These are phyloP conservation scores for Talaromyces proteolyticus DNA, from an alignment of 495 filamentous ascomycete genomes.

Conservation along the genomic window DNA sequence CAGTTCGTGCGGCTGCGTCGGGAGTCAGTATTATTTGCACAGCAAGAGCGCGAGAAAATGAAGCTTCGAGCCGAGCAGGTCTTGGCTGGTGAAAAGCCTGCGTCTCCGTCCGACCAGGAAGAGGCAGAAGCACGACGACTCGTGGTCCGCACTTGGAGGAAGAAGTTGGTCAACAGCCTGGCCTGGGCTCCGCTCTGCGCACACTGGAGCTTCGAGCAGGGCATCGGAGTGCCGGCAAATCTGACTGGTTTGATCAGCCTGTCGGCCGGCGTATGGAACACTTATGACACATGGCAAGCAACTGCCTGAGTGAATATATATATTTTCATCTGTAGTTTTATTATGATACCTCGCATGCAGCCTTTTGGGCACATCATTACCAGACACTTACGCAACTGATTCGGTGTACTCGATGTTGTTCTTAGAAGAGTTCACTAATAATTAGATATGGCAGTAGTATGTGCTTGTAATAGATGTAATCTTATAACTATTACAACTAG, in stretches of 20 bases:
- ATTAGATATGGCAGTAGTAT: no score
- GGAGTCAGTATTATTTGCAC: constrained; percentile 34
- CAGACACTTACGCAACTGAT: no score
- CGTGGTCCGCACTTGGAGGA: constrained; percentile 39
- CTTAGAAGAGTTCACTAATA: no score
- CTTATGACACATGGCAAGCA: constrained; percentile 29
- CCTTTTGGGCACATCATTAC: neutral
- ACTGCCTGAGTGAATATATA: constrained; percentile 19
- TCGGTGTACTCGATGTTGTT: no score
- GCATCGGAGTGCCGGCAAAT: constrained; percentile 60
- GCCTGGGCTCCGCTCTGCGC: constrained; percentile 59
- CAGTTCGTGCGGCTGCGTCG: constrained; percentile 63
- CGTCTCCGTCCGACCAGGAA: constrained; percentile 26
- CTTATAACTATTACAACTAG: no score
- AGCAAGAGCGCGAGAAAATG: constrained; percentile 18
- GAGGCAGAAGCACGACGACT: constrained; percentile 27
- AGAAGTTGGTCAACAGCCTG: constrained; percentile 41
- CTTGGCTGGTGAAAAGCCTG: constrained; percentile 17
- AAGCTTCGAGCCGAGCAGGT: constrained; percentile 14
- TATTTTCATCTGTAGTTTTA: neutral
- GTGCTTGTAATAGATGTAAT: no score
- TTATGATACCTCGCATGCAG: neutral
- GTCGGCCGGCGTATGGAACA: constrained; percentile 40
- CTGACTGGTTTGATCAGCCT: constrained; percentile 64
- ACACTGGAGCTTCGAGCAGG: constrained; percentile 77